Conservation (phyloP, 1,139 yeast genomes). For the Protomyces pachydermus region DNA sequence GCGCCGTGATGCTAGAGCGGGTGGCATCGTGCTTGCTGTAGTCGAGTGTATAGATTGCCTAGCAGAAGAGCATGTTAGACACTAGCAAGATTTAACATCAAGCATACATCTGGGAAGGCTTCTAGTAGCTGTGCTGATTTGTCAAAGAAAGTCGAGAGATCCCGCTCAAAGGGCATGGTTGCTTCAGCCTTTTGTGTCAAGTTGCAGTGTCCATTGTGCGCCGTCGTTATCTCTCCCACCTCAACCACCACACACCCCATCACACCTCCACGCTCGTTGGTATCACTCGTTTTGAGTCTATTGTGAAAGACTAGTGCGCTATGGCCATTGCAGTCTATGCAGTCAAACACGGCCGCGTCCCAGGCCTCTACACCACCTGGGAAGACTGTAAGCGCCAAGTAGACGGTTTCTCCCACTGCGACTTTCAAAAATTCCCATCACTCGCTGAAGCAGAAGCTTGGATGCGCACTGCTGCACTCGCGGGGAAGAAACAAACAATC, state of each 20-base stretch:
- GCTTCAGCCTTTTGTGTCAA: neutral
- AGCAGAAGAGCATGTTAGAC: neutral
- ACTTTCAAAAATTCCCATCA: conserved; percentile 49
- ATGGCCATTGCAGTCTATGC: conserved; percentile 5
- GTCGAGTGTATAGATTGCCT: conserved; percentile 12
- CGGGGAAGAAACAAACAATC: too few species aligned
- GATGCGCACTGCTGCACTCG: neutral
- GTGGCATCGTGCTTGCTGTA: conserved; percentile 6
- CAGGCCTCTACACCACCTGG: conserved; percentile 29
- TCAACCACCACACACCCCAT: neutral
- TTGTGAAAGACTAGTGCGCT: neutral
- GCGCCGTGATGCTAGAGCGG: conserved; percentile 14
- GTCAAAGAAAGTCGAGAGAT: conserved; percentile 4
- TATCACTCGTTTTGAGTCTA: neutral
- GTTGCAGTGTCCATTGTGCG: neutral
- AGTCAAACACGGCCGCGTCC: conserved; percentile 28
- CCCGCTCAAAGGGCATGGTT: conserved; percentile 12
- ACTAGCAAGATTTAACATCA: neutral
- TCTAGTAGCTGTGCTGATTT: conserved; percentile 13
- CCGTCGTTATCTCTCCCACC: neutral
- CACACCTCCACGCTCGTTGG: too few species aligned
- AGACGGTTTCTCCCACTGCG: conserved; percentile 52
- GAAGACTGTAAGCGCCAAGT: conserved; percentile 41
- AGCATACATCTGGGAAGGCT: conserved; percentile 9
- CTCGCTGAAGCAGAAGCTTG: neutral